phyloP scores from a whole-genome alignment of 495 filamentous ascomycete genomes.

The Bacidia gigantensis region DNA sequence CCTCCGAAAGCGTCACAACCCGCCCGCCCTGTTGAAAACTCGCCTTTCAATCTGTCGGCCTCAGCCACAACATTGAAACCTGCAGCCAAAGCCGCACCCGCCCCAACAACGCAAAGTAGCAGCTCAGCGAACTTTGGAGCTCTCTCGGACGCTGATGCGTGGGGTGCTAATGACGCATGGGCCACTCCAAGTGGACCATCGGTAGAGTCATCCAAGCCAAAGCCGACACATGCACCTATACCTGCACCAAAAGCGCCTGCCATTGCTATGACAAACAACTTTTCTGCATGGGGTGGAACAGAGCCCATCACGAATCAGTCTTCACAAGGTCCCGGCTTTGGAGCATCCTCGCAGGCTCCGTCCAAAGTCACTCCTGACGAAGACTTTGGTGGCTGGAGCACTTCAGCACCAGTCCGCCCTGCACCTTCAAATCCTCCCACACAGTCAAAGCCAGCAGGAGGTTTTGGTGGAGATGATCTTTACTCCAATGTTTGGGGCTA shows the following conservation, averaged over 20 bases:
- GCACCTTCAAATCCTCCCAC: slow-evolving; percentile 26
- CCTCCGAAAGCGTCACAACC: slow-evolving; percentile 32
- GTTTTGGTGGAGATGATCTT: slow-evolving; percentile 64
- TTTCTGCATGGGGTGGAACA: slow-evolving; percentile 32
- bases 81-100: slow-evolving; percentile 31
- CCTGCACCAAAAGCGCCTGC: slow-evolving; percentile 14
- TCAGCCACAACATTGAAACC: slow-evolving; percentile 30
- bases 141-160: slow-evolving; percentile 32
- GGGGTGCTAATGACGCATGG: slow-evolving; percentile 38
- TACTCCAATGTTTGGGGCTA: slow-evolving; percentile 92
- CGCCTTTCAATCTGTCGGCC: slow-evolving; percentile 71
- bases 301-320: slow-evolving; percentile 33
- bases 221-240: slow-evolving; percentile 11
- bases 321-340: slow-evolving; percentile 8
- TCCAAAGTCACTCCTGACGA: slow-evolving; percentile 69
- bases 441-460: slow-evolving; percentile 40
- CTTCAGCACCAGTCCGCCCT: slow-evolving; percentile 40
- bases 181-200: slow-evolving; percentile 33
- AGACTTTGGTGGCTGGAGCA: slow-evolving; percentile 89
- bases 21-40: slow-evolving; percentile 31
- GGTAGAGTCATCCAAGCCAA: slow-evolving; percentile 15
- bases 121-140: slow-evolving; percentile 24
- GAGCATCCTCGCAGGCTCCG: slow-evolving; percentile 30
- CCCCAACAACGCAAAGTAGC: slow-evolving; percentile 24
- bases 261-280: slow-evolving; percentile 21